Percentiles rank a stretch among this genome's conserved stretches.
Conservation (phyloP, 306 rosid species). For the Lablab purpureus region DNA sequence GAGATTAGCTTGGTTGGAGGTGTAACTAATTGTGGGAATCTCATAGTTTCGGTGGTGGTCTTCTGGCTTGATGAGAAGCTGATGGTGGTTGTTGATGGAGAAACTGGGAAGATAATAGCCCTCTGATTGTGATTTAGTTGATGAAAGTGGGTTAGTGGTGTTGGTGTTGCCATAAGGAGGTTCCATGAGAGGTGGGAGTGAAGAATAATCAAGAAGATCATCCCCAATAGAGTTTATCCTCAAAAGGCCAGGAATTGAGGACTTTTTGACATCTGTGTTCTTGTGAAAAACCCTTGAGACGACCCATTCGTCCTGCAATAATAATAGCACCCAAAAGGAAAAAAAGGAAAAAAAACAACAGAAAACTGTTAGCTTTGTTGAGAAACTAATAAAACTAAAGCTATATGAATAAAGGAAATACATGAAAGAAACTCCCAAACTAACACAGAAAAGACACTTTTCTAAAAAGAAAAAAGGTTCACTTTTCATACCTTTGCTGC, state of each 20-base stretch:
- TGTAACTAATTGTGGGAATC: constrained; percentile 40
- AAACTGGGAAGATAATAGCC: constrained; percentile 54
- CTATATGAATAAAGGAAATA: constrained; percentile 33
- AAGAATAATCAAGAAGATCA: constrained; percentile 63
- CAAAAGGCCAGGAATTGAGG: constrained; percentile 39
- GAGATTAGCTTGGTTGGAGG: constrained; percentile 42
- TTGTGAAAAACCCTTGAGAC: constrained; percentile 87
- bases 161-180: constrained; percentile 23
- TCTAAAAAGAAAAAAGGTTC: constrained; percentile 26
- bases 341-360: neutral
- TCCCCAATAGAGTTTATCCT: constrained; percentile 65
- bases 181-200: constrained; percentile 87
- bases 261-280: constrained; percentile 57
- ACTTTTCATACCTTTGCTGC: constrained; percentile 60
- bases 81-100: constrained; percentile 47
- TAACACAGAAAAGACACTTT: constrained; percentile 50
- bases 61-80: constrained; percentile 43
- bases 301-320: constrained; percentile 89
- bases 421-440: constrained; percentile 63
- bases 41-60: constrained; percentile 44
- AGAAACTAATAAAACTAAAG: constrained; percentile 34
- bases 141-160: constrained; percentile 34
- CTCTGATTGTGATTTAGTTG: constrained; percentile 49
- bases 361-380: constrained; percentile 36
- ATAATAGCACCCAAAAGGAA: neutral